Evolutionary conservation across 129 eudicot genomes (phyloP).

Genomic region (Smallanthus sonchifolius): DNA sequence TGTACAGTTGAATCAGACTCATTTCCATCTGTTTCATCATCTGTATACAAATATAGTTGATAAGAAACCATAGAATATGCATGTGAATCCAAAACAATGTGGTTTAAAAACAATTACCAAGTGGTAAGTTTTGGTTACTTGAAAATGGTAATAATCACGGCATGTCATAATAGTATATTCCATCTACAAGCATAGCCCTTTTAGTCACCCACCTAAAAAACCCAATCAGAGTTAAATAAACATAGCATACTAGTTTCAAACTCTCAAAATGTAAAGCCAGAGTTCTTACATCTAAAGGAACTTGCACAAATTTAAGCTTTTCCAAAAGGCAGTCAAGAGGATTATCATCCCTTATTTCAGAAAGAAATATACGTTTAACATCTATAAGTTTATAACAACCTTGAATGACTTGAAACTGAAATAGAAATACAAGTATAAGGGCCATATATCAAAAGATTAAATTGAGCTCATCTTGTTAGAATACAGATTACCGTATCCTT

Average conservation of each 20-base stretch:
- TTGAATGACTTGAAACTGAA: constrained; percentile 46
- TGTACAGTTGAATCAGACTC: constrained; percentile 67
- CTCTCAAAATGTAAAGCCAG: background rate
- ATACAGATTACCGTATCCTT: constrained; percentile 59
- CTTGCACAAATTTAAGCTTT: constrained; percentile 43
- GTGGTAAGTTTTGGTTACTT: constrained; percentile 42
- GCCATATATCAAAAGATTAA: background rate
- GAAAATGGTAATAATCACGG: constrained; percentile 52
- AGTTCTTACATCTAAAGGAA: constrained; percentile 51
- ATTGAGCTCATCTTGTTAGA: background rate
- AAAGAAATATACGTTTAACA: constrained; percentile 51
- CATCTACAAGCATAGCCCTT: constrained; percentile 20
- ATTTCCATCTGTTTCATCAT: constrained; percentile 25
- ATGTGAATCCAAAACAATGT: background rate
- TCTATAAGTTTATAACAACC: constrained; percentile 40
- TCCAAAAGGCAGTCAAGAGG: constrained; percentile 65
- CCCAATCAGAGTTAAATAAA: constrained; percentile 33
- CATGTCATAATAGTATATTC: constrained; percentile 63
- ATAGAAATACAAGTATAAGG: background rate
- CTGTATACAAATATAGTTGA: constrained; percentile 26
- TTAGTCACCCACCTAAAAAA: constrained; percentile 50
- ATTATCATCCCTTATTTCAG: constrained; percentile 74
- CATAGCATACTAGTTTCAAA: background rate
- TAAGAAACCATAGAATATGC: background rate
- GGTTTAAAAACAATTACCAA: constrained; percentile 39